Base-by-base conservation (phyloP, 345 rosid genomes). In the Passiflora organensis region DNA sequence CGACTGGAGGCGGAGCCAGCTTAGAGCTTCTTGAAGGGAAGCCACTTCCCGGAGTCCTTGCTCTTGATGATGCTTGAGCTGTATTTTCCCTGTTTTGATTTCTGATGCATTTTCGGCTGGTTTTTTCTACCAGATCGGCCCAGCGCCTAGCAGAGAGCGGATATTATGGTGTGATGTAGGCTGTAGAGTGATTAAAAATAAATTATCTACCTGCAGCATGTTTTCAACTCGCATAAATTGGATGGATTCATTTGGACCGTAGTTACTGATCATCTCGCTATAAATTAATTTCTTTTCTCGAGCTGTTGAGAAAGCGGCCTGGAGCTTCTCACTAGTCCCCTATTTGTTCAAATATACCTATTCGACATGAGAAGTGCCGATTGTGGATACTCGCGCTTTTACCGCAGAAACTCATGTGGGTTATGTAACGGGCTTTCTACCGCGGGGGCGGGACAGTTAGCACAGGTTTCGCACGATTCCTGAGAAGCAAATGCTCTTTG, bases 1-100 rank as follows among this genome's bases (percentile, higher is more conserved):
- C 97, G 0, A 90, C 97, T 0, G 97, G 97, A 44, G 97, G 97
- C 59, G 97, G 97, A 19, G 97, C 97, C 19, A 87, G 97, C 75
- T 81, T 90, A 60, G 97, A 90, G 85, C 93, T 90, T 39, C 91
- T 90, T 0, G 97, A 90, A 80, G 97, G 97, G 38, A 90, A 90
- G 53, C 37, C 59, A 34, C 94, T 90, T 52, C 97, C 97, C 1
- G 97, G 97, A 11, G 95, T 87, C 59, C 84, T 84, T 23, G 97
- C 97, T 16, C 95, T 90, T 46, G 82, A 90, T n/a, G 95, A 90
- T 10, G 93, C 88, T 8, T 74, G 52, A 63, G 41, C 78, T 11
- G 55, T 23, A 18, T 17, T 43, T 51, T 38, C 38, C 48, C 24
- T n/a, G 5, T 28, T 32, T 13, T 6, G 25, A 39, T 22, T 37